Conservation (phyloP, 768 basidiomycete genomes). For the Tubosaeta sp. region DNA sequence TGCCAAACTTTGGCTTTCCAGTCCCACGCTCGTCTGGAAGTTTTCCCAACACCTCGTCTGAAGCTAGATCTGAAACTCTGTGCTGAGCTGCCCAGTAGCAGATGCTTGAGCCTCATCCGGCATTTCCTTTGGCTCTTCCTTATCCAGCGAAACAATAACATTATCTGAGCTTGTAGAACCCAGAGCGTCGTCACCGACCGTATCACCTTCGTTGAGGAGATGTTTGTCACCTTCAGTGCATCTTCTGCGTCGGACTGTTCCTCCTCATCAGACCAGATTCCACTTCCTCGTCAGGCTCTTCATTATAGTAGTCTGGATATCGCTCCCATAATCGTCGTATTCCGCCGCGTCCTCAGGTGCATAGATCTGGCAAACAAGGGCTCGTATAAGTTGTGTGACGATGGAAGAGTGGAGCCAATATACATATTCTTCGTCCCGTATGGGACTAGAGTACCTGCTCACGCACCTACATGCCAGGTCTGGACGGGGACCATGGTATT, state of each 20-base stretch:
- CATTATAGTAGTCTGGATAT: slow-evolving; percentile 3
- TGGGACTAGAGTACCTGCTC: too few species aligned
- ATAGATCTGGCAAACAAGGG: too few species aligned
- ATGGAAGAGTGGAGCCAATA: too few species aligned
- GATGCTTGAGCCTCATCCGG: neutral
- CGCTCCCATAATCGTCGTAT: neutral
- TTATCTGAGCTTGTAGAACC: neutral
- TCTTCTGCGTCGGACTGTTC: neutral
- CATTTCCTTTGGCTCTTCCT: neutral
- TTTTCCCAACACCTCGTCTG: too few species aligned
- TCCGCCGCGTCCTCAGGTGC: too few species aligned
- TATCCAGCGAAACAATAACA: too few species aligned
- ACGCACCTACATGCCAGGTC: slow-evolving; percentile 11
- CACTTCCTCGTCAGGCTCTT: neutral
- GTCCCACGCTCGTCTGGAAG: too few species aligned
- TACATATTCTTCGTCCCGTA: neutral
- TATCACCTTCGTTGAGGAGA: neutral
- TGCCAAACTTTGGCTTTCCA: too few species aligned
- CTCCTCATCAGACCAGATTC: neutral
- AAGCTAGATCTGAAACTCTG: too few species aligned
- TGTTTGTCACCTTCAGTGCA: neutral
- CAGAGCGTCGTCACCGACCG: neutral
- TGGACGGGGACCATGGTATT: slow-evolving; percentile 13
- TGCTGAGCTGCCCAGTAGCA: too few species aligned
- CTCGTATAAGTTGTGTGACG: too few species aligned